These are phyloP conservation scores for Gliomastix tumulicola DNA, from an alignment of 2,329 filamentous ascomycete genomes.

Conservation along the genomic window DNA sequence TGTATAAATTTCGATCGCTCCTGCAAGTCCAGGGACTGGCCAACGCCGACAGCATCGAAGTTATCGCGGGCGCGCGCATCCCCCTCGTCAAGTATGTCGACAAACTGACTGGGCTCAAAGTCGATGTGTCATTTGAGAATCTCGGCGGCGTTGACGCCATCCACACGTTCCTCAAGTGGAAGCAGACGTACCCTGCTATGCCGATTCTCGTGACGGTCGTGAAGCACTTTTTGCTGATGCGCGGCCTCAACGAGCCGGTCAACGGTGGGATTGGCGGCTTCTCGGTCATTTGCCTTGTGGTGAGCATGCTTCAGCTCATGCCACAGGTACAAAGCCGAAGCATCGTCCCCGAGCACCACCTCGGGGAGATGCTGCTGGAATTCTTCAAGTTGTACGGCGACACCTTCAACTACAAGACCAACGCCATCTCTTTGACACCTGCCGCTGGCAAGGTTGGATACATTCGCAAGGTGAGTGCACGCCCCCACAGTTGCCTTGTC, in stretches of 20 bases:
- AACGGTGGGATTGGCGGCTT: conserved; percentile 91
- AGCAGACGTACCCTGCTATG: conserved; percentile 73
- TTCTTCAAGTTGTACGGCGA: conserved; percentile 90
- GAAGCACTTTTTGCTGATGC: conserved; percentile 89
- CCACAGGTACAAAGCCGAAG: conserved; percentile 59
- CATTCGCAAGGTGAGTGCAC: conserved; percentile 61
- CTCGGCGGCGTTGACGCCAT: conserved; percentile 73
- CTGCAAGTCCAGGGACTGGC: conserved; percentile 52
- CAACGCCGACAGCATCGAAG: conserved; percentile 50
- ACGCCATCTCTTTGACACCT: conserved; percentile 70
- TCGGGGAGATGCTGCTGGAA: conserved; percentile 75
- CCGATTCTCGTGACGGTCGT: conserved; percentile 78
- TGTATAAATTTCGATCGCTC: conserved; percentile 57
- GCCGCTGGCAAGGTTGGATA: conserved; percentile 51
- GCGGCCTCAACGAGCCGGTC: conserved; percentile 84
- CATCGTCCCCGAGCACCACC: conserved; percentile 55
- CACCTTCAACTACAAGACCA: conserved; percentile 61
- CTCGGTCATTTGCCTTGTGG: conserved; percentile 86
- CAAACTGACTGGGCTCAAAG: conserved; percentile 65
- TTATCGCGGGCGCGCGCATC: conserved; percentile 72
- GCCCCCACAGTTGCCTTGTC: not conserved
- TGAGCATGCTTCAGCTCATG: conserved; percentile 78
- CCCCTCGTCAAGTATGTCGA: conserved; percentile 92
- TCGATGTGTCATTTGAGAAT: conserved; percentile 96
- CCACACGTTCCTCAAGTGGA: conserved; percentile 76